Evolutionary conservation across 2,329 filamentous ascomycete species (phyloP).

Genomic region (Stagonosporopsis cucurbitacearum): DNA sequence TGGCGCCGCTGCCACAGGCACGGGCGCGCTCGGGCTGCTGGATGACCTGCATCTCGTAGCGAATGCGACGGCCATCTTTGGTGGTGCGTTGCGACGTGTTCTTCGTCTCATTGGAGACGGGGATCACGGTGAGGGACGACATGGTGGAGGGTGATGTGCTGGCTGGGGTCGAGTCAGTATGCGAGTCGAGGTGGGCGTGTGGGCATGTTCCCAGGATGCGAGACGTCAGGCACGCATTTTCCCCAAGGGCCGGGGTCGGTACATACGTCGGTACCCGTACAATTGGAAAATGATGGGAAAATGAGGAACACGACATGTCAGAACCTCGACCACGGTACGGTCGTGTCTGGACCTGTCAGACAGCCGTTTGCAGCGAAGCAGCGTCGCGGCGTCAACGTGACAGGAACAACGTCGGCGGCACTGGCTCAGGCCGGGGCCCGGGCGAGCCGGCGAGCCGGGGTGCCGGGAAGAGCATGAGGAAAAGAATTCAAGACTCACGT

Average conservation of each 20-base stretch:
- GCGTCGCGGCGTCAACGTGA: conserved; percentile 14
- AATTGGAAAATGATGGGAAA: conserved; percentile 3
- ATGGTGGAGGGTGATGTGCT: conserved; percentile 25
- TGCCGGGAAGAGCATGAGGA: conserved; percentile 3
- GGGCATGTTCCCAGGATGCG: conserved; percentile 5
- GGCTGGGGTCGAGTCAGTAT: conserved; percentile 21
- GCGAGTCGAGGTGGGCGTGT: conserved; percentile 12
- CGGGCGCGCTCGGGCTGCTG: conserved; percentile 94
- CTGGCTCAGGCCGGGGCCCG: conserved; percentile 23
- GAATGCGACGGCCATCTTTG: conserved; percentile 76
- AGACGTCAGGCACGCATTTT: conserved; percentile 22
- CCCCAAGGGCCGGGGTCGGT: conserved; percentile 20
- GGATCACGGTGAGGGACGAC: conserved; percentile 53
- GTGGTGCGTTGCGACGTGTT: conserved; percentile 65
- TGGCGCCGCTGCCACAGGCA: conserved; percentile 93
- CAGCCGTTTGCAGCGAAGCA: conserved; percentile 10
- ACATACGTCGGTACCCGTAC: conserved; percentile 20
- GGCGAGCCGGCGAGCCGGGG: conserved; percentile 17
- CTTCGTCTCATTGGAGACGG: conserved; percentile 63
- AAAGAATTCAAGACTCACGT: conserved; percentile 23
- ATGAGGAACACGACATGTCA: conserved; percentile 19
- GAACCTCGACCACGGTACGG: conserved; percentile 25
- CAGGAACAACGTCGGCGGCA: conserved; percentile 19
- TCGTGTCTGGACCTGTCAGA: conserved; percentile 18
- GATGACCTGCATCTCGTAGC: conserved; percentile 83